phyloP scores from a whole-genome alignment of 2,329 filamentous ascomycete species.

The Pseudophaeomoniella oleicola region DNA sequence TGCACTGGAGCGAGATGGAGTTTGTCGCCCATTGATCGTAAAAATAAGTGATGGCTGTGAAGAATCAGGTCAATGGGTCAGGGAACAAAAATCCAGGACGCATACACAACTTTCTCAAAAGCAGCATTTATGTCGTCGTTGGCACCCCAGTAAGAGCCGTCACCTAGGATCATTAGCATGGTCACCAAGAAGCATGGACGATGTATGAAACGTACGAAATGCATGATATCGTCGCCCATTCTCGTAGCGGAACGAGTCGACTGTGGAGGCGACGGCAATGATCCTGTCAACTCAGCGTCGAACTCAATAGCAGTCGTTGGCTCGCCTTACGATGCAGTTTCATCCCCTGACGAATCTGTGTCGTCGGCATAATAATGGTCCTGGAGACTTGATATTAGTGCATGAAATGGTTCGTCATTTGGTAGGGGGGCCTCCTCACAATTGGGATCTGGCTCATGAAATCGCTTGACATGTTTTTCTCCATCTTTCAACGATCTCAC shows the following conservation, averaged over 20 bases:
- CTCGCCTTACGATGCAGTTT: neutral
- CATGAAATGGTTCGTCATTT: neutral
- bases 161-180: constrained; percentile 11
- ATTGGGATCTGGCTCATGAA: neutral
- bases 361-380: neutral
- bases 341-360: neutral
- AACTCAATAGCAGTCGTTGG: no score
- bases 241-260: constrained; percentile 16
- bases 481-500: no score
- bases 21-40: constrained; percentile 13
- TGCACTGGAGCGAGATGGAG: constrained; percentile 17
- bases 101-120: constrained; percentile 12
- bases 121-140: constrained; percentile 14
- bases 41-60: constrained; percentile 14
- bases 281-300: no score
- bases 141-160: constrained; percentile 15
- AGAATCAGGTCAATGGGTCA: neutral
- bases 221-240: constrained; percentile 20
- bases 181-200: neutral
- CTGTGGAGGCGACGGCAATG: constrained; percentile 14
- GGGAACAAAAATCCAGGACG: neutral
- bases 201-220: constrained; percentile 9
- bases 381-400: no score
- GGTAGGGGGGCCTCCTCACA: neutral
- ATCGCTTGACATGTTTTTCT: neutral